Base-by-base conservation (phyloP, 306 rosid species). In the Sophora flavescens region DNA sequence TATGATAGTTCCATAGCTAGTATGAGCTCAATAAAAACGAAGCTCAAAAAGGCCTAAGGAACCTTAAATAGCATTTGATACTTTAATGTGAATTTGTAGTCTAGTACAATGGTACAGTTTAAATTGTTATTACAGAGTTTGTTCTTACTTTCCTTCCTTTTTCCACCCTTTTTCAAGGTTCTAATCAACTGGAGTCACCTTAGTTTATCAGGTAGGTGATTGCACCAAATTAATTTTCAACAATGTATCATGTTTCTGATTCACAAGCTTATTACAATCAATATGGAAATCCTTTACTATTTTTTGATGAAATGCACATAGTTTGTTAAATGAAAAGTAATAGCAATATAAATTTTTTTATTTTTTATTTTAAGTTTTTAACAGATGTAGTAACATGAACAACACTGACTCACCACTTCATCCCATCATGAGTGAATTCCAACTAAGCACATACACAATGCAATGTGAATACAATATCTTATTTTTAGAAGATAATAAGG, bases 391-490 rank as follows among this genome's bases (percentile, higher is more conserved):
- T 33, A 5, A 44, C 14, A 65, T 28, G 35, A 84, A 53, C 44
- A 60, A 47, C 58, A 52, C 18, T 60, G 70, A 83, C 97, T 85
- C 81, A 92, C 99, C 97, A 93, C 98, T 91, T 96, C 97, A 70
- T 79, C 87, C 88, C 96, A 74, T 96, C 98, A 57, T 92, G 90
- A 75, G 97, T 96, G 86, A 89, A 96, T 81, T 96, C 28, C 3
- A 59, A 44, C 8, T 53, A 18, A 66, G 15, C 52, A 15, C 3
- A 45, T 26, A 66, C 1, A 58, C 16, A 45, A 68, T 30, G 33
- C 68, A 18, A 6, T 12, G 10, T 60, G 33, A 67, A 51, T 13
- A 38, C 14, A 47, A 1, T 17, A 17, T 70, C 56, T 63, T 11
- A 41, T 38, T 33, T 26, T 6, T 10, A 26, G 4, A 72, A 38